phyloP scores from a whole-genome alignment of 148 eudicot genomes.

The Rhododendron williamsianum region DNA sequence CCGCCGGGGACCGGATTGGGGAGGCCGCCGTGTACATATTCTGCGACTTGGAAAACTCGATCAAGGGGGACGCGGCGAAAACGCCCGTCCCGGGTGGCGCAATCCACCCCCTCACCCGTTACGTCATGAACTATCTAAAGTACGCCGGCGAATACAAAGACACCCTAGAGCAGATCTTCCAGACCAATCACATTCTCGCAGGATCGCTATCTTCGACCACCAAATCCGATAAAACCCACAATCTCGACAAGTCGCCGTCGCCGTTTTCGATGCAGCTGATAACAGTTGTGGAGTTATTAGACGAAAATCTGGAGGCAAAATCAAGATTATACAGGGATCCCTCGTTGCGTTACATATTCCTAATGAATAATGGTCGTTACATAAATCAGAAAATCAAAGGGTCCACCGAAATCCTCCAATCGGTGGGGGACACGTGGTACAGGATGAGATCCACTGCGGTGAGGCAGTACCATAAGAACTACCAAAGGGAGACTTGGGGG shows the following conservation, averaged over 20 bases:
- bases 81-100: conserved; percentile 72
- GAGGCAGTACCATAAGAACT: conserved; percentile 70
- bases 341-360: conserved; percentile 49
- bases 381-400: conserved; percentile 73
- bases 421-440: conserved; percentile 52
- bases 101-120: conserved; percentile 79
- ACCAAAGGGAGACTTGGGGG: conserved; percentile 80
- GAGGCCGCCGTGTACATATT: conserved; percentile 56
- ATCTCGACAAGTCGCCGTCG: conserved; percentile 8
- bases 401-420: conserved; percentile 45
- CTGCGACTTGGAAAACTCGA: conserved; percentile 65
- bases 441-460: conserved; percentile 55
- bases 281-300: conserved; percentile 41
- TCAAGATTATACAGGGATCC: conserved; percentile 62
- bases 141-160: conserved; percentile 71
- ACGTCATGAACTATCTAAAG: conserved; percentile 72
- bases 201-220: conserved; percentile 12
- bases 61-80: conserved; percentile 49
- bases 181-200: conserved; percentile 18
- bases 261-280: conserved; percentile 42
- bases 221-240: conserved; percentile 11
- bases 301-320: conserved; percentile 55
- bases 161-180: conserved; percentile 53
- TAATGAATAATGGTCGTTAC: conserved; percentile 88
- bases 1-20: conserved; percentile 39